phyloP scores from a whole-genome alignment of 768 basidiomycete species.

The Pisolithus microcarpus region DNA sequence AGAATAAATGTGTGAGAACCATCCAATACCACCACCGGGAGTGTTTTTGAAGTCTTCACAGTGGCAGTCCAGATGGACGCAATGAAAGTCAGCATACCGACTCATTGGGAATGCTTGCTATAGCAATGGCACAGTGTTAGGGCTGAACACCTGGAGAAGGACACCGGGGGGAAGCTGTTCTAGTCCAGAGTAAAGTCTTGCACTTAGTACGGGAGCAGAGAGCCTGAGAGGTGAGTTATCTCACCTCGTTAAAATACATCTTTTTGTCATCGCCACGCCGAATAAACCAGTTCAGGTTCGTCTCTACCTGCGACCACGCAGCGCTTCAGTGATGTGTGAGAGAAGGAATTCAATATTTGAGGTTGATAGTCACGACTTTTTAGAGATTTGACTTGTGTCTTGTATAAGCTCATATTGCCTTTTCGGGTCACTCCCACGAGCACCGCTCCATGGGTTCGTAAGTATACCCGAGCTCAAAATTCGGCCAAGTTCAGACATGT shows the following conservation, averaged over 20 bases:
- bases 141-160: constrained; percentile 51
- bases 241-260: constrained; percentile 65
- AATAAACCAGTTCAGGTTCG: constrained; percentile 65
- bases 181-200: constrained; percentile 18
- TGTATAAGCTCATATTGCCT: no score
- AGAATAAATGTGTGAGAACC: no score
- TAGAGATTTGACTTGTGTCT: no score
- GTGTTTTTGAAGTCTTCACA: constrained; percentile 53
- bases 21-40: constrained; percentile 59
- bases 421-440: no score
- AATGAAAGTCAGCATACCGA: constrained; percentile 33
- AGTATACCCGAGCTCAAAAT: no score
- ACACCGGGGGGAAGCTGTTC: constrained; percentile 78
- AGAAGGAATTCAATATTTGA: no score
- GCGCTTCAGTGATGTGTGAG: no score
- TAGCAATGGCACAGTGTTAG: constrained; percentile 53
- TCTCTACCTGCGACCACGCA: constrained; percentile 49
- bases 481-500: constrained; percentile 44
- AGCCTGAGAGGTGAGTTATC: constrained; percentile 3
- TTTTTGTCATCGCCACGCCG: constrained; percentile 64
- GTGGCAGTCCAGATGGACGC: constrained; percentile 42
- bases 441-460: no score
- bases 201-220: not conserved
- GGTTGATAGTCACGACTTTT: no score
- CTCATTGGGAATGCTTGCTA: constrained; percentile 57